phyloP scores from a whole-genome alignment of 352 stramenopile genomes.

The Phytophthora sp. region DNA sequence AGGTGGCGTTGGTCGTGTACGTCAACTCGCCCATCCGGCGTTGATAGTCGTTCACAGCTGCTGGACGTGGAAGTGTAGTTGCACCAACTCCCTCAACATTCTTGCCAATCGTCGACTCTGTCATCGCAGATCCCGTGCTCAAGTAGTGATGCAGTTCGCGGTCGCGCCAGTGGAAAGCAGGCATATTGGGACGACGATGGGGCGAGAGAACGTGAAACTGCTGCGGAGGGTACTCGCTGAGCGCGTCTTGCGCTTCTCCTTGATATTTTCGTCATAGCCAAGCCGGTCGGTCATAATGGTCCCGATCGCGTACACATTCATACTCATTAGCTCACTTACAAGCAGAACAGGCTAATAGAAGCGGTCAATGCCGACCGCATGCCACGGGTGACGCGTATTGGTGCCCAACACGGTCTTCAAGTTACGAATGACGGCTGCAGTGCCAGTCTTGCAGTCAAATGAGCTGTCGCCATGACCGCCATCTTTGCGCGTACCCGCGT shows the following conservation, averaged over 20 bases:
- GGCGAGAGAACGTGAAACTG: conserved; percentile 11
- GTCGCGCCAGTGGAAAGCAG: conserved; percentile 30
- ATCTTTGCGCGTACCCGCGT: background rate
- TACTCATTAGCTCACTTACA: background rate
- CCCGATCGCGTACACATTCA: background rate
- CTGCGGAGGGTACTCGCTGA: conserved; percentile 1
- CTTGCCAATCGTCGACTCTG: conserved; percentile 8
- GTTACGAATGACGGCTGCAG: background rate
- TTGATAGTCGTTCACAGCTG: conserved; percentile 32
- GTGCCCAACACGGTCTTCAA: background rate
- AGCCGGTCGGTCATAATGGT: conserved; percentile 5
- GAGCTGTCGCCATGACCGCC: background rate
- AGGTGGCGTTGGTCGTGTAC: conserved; percentile 23
- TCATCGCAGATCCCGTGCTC: conserved; percentile 20
- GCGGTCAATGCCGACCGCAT: background rate
- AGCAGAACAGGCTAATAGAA: background rate
- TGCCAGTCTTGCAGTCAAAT: background rate
- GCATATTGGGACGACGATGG: conserved; percentile 16
- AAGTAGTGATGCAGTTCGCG: conserved; percentile 41
- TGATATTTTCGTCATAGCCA: conserved; percentile 8
- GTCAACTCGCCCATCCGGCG: conserved; percentile 2
- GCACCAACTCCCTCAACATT: conserved; percentile 26
- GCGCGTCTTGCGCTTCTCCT: conserved; percentile 1
- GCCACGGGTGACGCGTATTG: background rate
- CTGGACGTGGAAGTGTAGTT: conserved; percentile 13